Conservation (phyloP, 1,284 basidiomycete species). For the Neolentinus lepideus region DNA sequence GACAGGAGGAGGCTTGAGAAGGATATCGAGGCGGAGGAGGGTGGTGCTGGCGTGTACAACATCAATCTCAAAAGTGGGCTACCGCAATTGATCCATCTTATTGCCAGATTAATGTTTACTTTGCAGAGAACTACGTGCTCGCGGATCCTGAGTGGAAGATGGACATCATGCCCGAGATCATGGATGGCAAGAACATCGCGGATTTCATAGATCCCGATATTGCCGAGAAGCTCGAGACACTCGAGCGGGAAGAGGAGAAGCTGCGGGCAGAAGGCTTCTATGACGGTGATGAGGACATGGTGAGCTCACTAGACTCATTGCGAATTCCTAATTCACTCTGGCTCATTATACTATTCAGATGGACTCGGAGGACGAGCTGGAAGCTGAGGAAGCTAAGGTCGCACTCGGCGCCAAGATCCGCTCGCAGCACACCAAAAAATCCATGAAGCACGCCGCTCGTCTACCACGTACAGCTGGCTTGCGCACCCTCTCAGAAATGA, state of each 20-base stretch:
- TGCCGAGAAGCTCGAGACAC: slow-evolving; percentile 90
- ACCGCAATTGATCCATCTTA: slow-evolving; percentile 4
- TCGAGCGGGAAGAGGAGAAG: slow-evolving; percentile 95
- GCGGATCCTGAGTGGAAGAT: slow-evolving; percentile 93
- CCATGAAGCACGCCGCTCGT: slow-evolving; percentile 78
- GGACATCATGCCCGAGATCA: slow-evolving; percentile 93
- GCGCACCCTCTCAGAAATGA: slow-evolving; percentile 85
- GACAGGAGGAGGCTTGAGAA: slow-evolving; percentile 62
- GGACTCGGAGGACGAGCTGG: slow-evolving; percentile 90
- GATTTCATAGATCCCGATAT: slow-evolving; percentile 99
- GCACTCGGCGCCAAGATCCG: slow-evolving; percentile 70
- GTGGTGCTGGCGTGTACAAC: slow-evolving; percentile 86
- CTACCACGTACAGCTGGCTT: slow-evolving; percentile 85
- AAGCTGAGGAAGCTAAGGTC: slow-evolving; percentile 60
- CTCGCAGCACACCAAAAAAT: slow-evolving; percentile 81
- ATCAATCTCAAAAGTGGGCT: slow-evolving; percentile 80
- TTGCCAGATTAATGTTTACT: slow-evolving; percentile 6
- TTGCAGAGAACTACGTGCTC: slow-evolving; percentile 83
- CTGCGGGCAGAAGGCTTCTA: slow-evolving; percentile 95
- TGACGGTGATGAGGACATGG: slow-evolving; percentile 81
- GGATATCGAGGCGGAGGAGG: slow-evolving; percentile 79
- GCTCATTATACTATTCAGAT: slow-evolving; percentile 37
- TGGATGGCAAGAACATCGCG: slow-evolving; percentile 97
- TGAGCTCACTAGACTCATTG: slow-evolving; percentile 24
- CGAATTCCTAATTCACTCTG: slow-evolving; percentile 2